Evolutionary conservation across 495 filamentous ascomycete species (phyloP), one percentile per base, ranked within the genome.

Genomic region (Neurospora sp.): DNA sequence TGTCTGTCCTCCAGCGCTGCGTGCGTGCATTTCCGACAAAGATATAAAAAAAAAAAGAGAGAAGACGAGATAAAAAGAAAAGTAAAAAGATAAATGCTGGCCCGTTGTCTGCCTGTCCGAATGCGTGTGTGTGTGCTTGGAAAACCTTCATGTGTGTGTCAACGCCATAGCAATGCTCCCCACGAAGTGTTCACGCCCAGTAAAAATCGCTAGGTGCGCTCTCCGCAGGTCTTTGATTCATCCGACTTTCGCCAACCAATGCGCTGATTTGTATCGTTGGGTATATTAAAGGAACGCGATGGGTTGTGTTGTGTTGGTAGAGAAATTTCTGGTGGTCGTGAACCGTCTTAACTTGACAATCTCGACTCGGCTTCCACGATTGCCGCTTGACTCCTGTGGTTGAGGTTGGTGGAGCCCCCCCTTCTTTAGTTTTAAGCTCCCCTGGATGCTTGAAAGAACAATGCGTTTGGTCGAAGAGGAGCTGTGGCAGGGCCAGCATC

Each of bases 401-500:
- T 9, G 45, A 53, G 45, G 45, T 53, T 22, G 4, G 45, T 53
- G 48, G 20, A 45, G 20, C 10, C 14, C 53, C 53, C 27, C 18
- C 53, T 12, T 65, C 14, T 9, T 35, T 27, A 31, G 3, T 3
- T 4, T 16, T 27, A 65, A 35, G 53, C 53, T 27, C 53, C 53
- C 6, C 53, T 65, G 27, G 53, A 65, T 31, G 53, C 53, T 37
- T 83, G 82, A 76, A 86, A 87, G 75, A 86, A 86, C 4, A 82
- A 83, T 27, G 81, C 75, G 65, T 79, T 81, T 16, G 75, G 78
- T 31, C 74, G 77, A 40, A 84, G 79, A 22, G 83, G 82, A 35
- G 83, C 81, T 5, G 80, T 84, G 41, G 85, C 84, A 31, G 84
- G 82, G 53, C 84, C 81, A 14, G 83, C 84, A 74, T 86, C 84